Base-by-base conservation (phyloP, 2,329 filamentous ascomycete species). In the Chlorencoelia australis region DNA sequence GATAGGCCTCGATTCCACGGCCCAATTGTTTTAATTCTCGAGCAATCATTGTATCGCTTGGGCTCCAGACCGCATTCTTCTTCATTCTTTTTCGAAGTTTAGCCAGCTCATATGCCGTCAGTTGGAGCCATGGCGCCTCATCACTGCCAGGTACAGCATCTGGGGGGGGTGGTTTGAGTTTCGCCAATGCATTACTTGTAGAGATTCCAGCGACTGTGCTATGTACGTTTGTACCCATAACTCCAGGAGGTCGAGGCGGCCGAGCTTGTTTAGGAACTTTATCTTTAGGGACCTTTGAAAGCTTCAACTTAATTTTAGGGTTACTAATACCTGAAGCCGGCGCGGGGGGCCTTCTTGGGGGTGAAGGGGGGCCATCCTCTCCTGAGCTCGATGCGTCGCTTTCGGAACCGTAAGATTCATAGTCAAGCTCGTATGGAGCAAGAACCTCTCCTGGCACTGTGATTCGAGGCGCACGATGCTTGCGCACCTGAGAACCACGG, bases 21-120 rank as follows among this genome's bases (percentile, higher is more conserved):
- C 78, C 78, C 13, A 85, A 68, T 14, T 67, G 66, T 55, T 82
- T 82, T 1, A 91, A 70, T 58, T 89, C 83, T 19, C 83, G 69
- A 11, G 81, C 74, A 45, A 89, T 83, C 84, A 91, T 91, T 0
- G 84, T 88, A 49, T 85, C 81, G 44, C 82, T 88, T 0, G 84
- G 84, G 3, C 75, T 78, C 84, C 84, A 91, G 4, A 83, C 79
- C 0, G 83, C 81, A 52, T 91, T 91, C 67, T 91, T 91, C 70
- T 91, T 91, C 84, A 91, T 91, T 13, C 81, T 71, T 61, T 91
- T 91, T 42, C 84, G 68, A 6, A 91, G 66, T 44, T 76, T 71
- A 1, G 75, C 76, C 30, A 82, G 64, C 53, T 82, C 77, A 44
- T 73, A 79, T 11, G 68, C 63, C 5, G 75, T 80, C 24, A 82